Percentiles rank a stretch among this genome's conserved stretches.
phyloP scores from a whole-genome alignment of 2,329 filamentous ascomycete species.

The Penicillium sp. region DNA sequence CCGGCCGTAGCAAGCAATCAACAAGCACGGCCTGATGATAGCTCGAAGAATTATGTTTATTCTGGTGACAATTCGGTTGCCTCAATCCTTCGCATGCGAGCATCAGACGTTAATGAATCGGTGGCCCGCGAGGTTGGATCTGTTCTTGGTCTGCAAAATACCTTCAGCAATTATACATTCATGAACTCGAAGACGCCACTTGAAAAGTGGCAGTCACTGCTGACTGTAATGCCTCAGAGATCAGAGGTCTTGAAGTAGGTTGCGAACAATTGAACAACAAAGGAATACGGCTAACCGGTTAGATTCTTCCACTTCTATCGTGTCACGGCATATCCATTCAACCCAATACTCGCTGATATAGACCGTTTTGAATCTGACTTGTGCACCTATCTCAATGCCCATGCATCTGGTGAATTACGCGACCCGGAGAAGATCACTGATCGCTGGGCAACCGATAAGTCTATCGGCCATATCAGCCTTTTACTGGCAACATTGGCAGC shows the following conservation, averaged over 20 bases:
- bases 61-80: conserved; percentile 32
- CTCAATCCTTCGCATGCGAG: conserved; percentile 25
- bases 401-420: conserved; percentile 22
- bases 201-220: conserved; percentile 25
- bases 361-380: conserved; percentile 30
- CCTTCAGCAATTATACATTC: conserved; percentile 29
- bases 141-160: conserved; percentile 31
- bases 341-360: conserved; percentile 30
- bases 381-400: conserved; percentile 27
- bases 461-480: conserved; percentile 28
- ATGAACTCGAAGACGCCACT: conserved; percentile 25
- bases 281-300: neutral
- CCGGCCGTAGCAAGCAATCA: neutral
- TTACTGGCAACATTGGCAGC: conserved; percentile 29
- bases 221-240: conserved; percentile 23
- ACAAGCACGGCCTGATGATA: conserved; percentile 1
- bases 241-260: conserved; percentile 27
- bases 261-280: neutral
- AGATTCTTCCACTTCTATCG: conserved; percentile 34
- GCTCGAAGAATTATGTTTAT: conserved; percentile 21
- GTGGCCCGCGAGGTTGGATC: conserved; percentile 28
- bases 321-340: conserved; percentile 29
- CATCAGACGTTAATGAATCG: conserved; percentile 26
- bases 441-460: conserved; percentile 23
- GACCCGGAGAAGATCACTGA: conserved; percentile 18